A percentile compares a stretch with the other conserved stretches of the same genome.
These are phyloP conservation scores for Aspergillus aculeatinus DNA, from an alignment of 2,329 filamentous ascomycete species.

Conservation along the genomic window DNA sequence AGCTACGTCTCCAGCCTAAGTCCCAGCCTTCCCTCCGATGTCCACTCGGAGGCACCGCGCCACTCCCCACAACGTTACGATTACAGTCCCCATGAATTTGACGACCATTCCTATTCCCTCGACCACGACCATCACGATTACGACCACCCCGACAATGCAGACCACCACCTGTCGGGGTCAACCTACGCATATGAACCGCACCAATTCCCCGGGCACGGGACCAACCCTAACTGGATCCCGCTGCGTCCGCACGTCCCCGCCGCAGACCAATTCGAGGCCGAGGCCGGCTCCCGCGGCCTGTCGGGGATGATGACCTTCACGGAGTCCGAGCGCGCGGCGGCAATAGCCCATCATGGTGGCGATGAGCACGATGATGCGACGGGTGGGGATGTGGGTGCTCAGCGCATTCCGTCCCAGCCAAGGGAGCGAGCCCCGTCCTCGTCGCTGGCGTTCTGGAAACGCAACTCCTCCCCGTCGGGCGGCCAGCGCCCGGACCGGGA, in stretches of 20 bases:
- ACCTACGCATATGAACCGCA: slow-evolving; percentile 2
- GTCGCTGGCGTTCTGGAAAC: slow-evolving; percentile 7
- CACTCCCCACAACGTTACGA: slow-evolving; percentile 13
- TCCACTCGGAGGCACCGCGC: not conserved
- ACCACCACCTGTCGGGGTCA: too few species aligned
- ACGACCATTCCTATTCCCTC: not conserved
- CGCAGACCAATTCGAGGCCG: slow-evolving; percentile 7
- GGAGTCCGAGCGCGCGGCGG: not conserved
- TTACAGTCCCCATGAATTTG: slow-evolving; percentile 16
- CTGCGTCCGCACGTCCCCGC: slow-evolving; percentile 22
- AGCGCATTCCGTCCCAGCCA: not conserved
- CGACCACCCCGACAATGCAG: too few species aligned
- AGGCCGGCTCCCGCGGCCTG: not conserved
- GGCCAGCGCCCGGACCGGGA: slow-evolving; percentile 9
- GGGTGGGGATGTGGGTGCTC: slow-evolving; percentile 16
- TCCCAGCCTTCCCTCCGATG: not conserved
- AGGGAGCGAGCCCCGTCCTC: not conserved
- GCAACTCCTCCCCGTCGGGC: not conserved
- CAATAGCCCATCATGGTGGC: slow-evolving; percentile 3
- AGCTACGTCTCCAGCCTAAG: not conserved
- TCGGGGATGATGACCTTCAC: not conserved
- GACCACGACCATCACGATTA: slow-evolving; percentile 1
- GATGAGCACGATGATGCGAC: slow-evolving; percentile 17
- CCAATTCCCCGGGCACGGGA: not conserved
- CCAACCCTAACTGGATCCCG: slow-evolving; percentile 20